Evolutionary conservation across 208 protist species (phyloP).

Genomic region (Acanthamoeba rhysodes): DNA sequence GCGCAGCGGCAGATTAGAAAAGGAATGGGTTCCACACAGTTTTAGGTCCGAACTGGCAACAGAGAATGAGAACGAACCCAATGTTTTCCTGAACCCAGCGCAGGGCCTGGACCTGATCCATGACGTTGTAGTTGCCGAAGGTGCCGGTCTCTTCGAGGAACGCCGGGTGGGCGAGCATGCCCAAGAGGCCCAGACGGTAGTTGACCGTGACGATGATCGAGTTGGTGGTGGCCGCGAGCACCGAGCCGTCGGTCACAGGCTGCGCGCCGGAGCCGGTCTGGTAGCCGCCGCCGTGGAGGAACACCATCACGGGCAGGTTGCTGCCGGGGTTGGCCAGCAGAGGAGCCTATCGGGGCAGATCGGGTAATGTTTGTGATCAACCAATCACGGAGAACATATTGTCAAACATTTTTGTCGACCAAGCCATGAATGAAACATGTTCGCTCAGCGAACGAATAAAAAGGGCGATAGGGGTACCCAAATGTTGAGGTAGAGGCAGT

Average conservation of each 20-base stretch:
- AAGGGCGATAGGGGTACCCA: neutral
- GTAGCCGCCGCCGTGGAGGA: conserved; percentile 74
- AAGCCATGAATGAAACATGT: no score
- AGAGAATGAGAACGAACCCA: neutral
- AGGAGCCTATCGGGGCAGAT: neutral
- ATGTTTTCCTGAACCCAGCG: conserved; percentile 89
- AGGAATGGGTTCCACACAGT: no score
- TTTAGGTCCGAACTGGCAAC: neutral
- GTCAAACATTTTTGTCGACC: neutral
- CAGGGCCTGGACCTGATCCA: conserved; percentile 88
- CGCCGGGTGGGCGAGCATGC: conserved; percentile 80
- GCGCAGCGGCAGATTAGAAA: neutral
- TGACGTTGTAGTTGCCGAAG: conserved; percentile 88
- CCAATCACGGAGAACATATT: neutral
- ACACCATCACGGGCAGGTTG: conserved; percentile 78
- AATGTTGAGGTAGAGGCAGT: conserved; percentile 76
- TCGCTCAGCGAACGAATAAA: neutral
- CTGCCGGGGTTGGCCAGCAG: neutral
- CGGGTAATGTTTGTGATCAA: neutral
- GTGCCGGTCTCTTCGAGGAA: conserved; percentile 66
- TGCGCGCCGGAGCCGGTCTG: conserved; percentile 66
- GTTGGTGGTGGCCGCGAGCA: conserved; percentile 39
- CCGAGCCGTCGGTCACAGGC: conserved; percentile 25
- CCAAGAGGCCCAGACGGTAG: conserved; percentile 88
- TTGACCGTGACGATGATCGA: conserved; percentile 89